A percentile compares a stretch with the other conserved stretches of the same genome.
phyloP scores from a whole-genome alignment of 2,329 filamentous ascomycete genomes.

The Talaromyces sp. region DNA sequence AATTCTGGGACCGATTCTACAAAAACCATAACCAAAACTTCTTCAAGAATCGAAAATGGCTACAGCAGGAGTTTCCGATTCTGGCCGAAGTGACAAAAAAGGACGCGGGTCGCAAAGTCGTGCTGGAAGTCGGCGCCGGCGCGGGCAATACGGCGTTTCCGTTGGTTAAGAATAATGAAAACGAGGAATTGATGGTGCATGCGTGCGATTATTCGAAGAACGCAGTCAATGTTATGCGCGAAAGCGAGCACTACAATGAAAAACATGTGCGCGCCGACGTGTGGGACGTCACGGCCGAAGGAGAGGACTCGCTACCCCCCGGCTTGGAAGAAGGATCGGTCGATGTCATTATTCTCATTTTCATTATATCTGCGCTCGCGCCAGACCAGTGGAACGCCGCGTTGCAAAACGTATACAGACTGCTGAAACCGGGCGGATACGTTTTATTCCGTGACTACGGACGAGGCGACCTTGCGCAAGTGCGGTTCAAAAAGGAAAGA shows the following conservation, averaged over 20 bases:
- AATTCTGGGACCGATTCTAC: conserved; percentile 98
- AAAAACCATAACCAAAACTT: conserved; percentile 96
- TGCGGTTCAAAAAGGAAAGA: conserved; percentile 90
- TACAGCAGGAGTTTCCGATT: conserved; percentile 91
- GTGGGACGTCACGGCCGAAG: conserved; percentile 75
- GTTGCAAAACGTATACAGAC: conserved; percentile 69
- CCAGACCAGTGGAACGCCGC: conserved; percentile 79
- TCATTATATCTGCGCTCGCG: conserved; percentile 90
- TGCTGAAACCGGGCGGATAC: conserved; percentile 87
- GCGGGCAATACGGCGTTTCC: conserved; percentile 97
- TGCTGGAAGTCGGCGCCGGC: conserved; percentile 90
- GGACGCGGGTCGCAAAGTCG: conserved; percentile 61
- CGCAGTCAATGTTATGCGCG: conserved; percentile 87
- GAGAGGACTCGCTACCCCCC: conserved; percentile 56
- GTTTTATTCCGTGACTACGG: conserved; percentile 97
- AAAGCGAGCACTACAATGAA: conserved; percentile 67
- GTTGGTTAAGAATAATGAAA: conserved; percentile 76
- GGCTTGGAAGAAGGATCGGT: conserved; percentile 72
- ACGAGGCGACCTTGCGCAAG: conserved; percentile 88
- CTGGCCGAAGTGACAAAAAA: conserved; percentile 68
- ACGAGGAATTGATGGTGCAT: conserved; percentile 74
- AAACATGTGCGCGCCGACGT: conserved; percentile 78
- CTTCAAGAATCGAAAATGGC: conserved; percentile 98
- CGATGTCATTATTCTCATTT: conserved; percentile 89
- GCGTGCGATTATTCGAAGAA: conserved; percentile 96